Percentiles rank a stretch among this genome's conserved stretches.
Conservation (phyloP, 140 eudicot genomes). For the Bidens hawaiensis region DNA sequence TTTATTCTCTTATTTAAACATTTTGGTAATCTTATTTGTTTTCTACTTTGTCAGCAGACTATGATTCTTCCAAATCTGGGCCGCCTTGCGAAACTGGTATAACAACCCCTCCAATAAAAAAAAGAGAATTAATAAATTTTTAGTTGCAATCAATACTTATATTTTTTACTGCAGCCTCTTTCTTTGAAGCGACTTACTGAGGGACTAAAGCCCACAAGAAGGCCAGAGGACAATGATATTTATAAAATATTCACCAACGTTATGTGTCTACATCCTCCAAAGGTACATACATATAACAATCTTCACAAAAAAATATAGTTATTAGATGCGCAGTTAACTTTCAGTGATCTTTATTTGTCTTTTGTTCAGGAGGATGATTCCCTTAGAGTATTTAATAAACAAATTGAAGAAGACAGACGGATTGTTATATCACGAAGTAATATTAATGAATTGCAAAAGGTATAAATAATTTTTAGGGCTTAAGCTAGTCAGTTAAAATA, state of each 20-base stretch:
- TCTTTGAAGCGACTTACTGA: constrained; percentile 76
- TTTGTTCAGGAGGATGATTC: constrained; percentile 81
- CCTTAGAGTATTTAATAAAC: constrained; percentile 76
- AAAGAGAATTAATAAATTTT: background rate
- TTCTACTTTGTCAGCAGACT: constrained; percentile 50
- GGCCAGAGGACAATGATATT: constrained; percentile 63
- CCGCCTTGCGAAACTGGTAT: constrained; percentile 95
- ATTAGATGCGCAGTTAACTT: background rate
- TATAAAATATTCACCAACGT: constrained; percentile 74
- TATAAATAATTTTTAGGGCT: constrained; percentile 15
- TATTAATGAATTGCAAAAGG: constrained; percentile 84
- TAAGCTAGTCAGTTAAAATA: background rate
- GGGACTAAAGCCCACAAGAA: constrained; percentile 63
- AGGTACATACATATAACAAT: constrained; percentile 48
- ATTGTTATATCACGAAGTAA: constrained; percentile 91
- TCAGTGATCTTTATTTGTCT: background rate
- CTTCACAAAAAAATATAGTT: background rate
- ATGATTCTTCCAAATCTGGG: constrained; percentile 96
- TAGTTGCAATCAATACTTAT: background rate
- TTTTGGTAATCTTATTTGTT: background rate
- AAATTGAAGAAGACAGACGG: constrained; percentile 89
- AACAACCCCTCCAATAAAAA: background rate
- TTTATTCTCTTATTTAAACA: background rate
- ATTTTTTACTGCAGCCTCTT: constrained; percentile 60
- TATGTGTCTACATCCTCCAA: constrained; percentile 65